Evolutionary conservation across 768 basidiomycete species (phyloP).

Genomic region (Hygrocybe coccinea): DNA sequence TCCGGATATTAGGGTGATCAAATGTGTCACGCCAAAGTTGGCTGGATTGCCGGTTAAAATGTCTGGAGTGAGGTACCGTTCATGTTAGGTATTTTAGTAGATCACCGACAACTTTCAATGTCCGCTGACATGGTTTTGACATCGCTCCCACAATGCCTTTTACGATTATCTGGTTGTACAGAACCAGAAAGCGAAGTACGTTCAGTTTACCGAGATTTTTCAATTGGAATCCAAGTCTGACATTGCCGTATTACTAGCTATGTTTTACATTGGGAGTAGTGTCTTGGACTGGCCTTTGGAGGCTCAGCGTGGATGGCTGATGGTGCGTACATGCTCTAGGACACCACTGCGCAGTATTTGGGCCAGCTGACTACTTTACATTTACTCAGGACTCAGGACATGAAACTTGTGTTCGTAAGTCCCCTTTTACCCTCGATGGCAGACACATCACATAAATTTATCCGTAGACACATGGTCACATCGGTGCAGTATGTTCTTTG

Average conservation of each 20-base stretch:
- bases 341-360: background rate
- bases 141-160: slow-evolving; percentile 59
- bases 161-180: slow-evolving; percentile 49
- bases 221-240: no score
- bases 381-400: slow-evolving; percentile 42
- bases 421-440: background rate
- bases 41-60: slow-evolving; percentile 35
- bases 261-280: slow-evolving; percentile 61
- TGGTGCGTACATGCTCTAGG: slow-evolving; percentile 28
- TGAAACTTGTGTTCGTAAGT: slow-evolving; percentile 58
- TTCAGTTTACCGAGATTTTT: slow-evolving; percentile 11
- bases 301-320: slow-evolving; percentile 50
- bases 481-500: slow-evolving; percentile 41
- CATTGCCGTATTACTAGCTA: slow-evolving; percentile 32
- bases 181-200: slow-evolving; percentile 59
- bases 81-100: background rate
- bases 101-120: no score
- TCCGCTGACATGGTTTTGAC: slow-evolving; percentile 50
- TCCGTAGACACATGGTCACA: slow-evolving; percentile 51
- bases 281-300: slow-evolving; percentile 53
- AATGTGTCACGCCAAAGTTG: slow-evolving; percentile 47
- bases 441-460: background rate
- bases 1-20: slow-evolving; percentile 40
- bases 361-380: background rate
- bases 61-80: slow-evolving; percentile 39